Base-by-base conservation (phyloP, 345 rosid species). In the Trapa incisa region DNA sequence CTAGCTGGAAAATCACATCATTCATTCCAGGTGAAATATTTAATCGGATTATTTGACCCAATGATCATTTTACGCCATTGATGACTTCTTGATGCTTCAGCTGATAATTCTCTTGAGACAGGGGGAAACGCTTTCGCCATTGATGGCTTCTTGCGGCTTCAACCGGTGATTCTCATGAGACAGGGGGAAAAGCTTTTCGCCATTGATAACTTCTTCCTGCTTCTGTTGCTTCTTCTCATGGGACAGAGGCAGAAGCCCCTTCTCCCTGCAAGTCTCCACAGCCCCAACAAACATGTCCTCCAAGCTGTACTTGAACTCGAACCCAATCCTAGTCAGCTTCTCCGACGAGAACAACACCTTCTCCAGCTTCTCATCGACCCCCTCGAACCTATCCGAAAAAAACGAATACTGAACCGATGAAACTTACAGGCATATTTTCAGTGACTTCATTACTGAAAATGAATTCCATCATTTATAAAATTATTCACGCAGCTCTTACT, bases 231-330 rank as follows among this genome's bases (percentile, higher is more conserved):
- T n/a, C 12, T 56, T 13, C 60, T 71, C 35, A 6, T 65, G 15
- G 47, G 85, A 13, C 50, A 71, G 63, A 32, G 96, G 85, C 70
- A 94, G 78, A 67, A 89, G 76, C 5, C 91, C 89, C 72, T 85
- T 91, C 50, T 76, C 73, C 38, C 82, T 68, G 80, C 98, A 87
- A 15, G 85, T 80, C 66, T 87, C 97, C 50, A 93, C 84, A 17
- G 93, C 92, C 48, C 84, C 97, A 0, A 37, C 61, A 32, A 79
- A 75, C 96, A 94, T 91, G 37, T 89, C 89, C 74, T 91, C 93
- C 45, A 94, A 80, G 78, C 73, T 85, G 74, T 85, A 80, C 63
- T 86, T 86, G 81, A 83, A 94, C 79, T 79, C 64, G 64, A 94
- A 89, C 9, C 99, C 99, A 77, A 80, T 22, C 10, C 87, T 92